Base-by-base conservation (phyloP, 257 asterid genomes). In the Solanum pinnatisectum region DNA sequence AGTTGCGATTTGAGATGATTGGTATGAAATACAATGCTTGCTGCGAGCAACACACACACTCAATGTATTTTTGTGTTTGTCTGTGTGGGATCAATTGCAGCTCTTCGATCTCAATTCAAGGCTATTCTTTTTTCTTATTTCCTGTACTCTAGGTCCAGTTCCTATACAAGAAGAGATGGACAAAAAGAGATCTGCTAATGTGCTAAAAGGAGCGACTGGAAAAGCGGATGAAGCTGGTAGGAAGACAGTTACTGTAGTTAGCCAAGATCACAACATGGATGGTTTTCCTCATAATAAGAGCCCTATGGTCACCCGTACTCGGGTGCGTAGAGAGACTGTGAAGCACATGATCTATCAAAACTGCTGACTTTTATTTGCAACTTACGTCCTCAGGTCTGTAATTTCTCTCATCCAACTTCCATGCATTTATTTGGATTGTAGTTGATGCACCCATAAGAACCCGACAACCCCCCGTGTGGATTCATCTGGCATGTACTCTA, bases 331-430 rank as follows among this genome's bases (percentile, higher is more conserved):
- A 32, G 94, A 93, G 87, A 90, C 92, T 5, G 87, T 91, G 23
- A 92, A 89, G 92, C 92, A 87, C 20, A 77, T 91, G 23, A 89
- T 92, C 82, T 90, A 89, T 67, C 90, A 88, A 15, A 90, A 90
- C 18, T 42, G 72, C 82, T 87, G 78, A 42, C 46, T 92, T 52
- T 79, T 90, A 18, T 76, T 88, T 78, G 42, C 8, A 5, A 49
- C 65, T 49, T 18, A 5, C 25, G 0, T 2, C 30, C 68, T 46
- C 70, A 82, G 27, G 70, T 82, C 85, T 16, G 40, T 49, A 49
- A 82, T 30, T 82, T 49, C 42, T 81, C 85, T 16, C 59, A 30
- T 49, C 1, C 6, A 15, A 27, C 18, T 5, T 49, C 0, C 70
- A 18, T 81, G 18, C 68, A 30, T 27, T 27, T 44, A 44, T 44